phyloP scores from a whole-genome alignment of 2,329 filamentous ascomycete species.

The Aschersonia sp. region DNA sequence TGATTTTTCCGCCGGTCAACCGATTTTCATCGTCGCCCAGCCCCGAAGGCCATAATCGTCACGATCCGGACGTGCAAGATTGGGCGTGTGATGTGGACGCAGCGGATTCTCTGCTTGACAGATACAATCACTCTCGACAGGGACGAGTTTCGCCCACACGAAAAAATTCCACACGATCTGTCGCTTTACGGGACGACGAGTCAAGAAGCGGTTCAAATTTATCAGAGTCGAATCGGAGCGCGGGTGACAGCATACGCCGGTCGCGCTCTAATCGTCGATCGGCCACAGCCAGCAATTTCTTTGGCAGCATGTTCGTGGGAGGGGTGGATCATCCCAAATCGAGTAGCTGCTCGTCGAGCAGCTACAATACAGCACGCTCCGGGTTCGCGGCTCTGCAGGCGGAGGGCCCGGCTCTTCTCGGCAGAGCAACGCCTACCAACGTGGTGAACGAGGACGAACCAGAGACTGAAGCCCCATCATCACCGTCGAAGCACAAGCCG shows the following conservation, averaged over 20 bases:
- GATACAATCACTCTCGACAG: slow-evolving; percentile 20
- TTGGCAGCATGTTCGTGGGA: slow-evolving; percentile 12
- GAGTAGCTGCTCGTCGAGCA: slow-evolving; percentile 26
- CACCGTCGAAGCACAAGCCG: slow-evolving; percentile 42
- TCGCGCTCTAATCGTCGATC: slow-evolving; percentile 18
- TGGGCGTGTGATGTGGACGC: slow-evolving; percentile 44
- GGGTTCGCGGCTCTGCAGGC: slow-evolving; percentile 36
- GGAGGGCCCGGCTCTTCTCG: slow-evolving; percentile 33
- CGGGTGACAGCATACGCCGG: slow-evolving; percentile 24
- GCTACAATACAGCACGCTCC: slow-evolving; percentile 38
- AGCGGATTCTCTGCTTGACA: slow-evolving; percentile 34
- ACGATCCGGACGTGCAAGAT: slow-evolving; percentile 39
- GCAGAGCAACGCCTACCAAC: slow-evolving; percentile 7
- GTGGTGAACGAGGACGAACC: slow-evolving; percentile 17
- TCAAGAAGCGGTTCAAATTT: slow-evolving; percentile 40
- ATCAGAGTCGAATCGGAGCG: slow-evolving; percentile 37
- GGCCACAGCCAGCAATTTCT: slow-evolving; percentile 11
- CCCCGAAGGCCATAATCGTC: slow-evolving; percentile 20
- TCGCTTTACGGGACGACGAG: slow-evolving; percentile 27
- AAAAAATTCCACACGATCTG: slow-evolving; percentile 20
- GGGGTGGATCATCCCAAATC: slow-evolving; percentile 16
- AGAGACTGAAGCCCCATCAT: slow-evolving; percentile 27
- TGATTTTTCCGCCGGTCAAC: slow-evolving; percentile 13
- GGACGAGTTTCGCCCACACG: slow-evolving; percentile 24
- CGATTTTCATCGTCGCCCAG: slow-evolving; percentile 23